Base-by-base conservation (phyloP, 2,329 filamentous ascomycete genomes). In the Colletotrichum destructivum region DNA sequence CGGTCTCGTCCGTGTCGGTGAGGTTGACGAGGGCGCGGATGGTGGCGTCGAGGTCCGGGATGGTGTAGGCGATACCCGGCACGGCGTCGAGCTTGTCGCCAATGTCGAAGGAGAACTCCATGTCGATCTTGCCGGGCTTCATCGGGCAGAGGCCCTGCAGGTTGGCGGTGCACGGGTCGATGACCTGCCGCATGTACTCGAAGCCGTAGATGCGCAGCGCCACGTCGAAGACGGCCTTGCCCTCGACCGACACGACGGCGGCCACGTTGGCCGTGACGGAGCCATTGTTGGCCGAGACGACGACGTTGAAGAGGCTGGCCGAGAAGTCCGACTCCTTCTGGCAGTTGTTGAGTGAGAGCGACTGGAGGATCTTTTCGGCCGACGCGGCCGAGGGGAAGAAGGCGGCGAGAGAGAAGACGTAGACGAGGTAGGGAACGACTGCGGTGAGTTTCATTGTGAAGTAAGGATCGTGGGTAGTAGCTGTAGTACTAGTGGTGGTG, bases 11-110 rank as follows among this genome's bases (percentile, higher is more conserved):
- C 7, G 84, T 85, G 52, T 88, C 84, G 8, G 89, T 92, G 74
- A 89, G 87, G 80, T 94, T 96, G 86, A 98, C 94, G 78, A 91
- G 91, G 78, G 98, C 91, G 78, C 89, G 91, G 62, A 98, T 93
- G 68, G 90, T 92, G 73, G 94, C 95, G 82, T 98, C 96, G 67
- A 98, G 88, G 86, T 98, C 96, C 60, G 95, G 95, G 56, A 98
- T 93, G 61, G 89, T 92, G 83, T 96, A 97, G 57, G 93, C 92
- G 77, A 97, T 94, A 57, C 89, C 87, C 67, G 94, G 94, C 4
- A 74, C 67, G 66, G 88, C 81, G 23, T 83, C 82, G 74, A 92
- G 84, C 40, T 92, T 87, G 63, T 86, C 83, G 61, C 71, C 68
- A 23, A 75, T 57, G 44, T 64, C 40, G 21, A 73, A 59, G 44